Evolutionary conservation across 2,329 filamentous ascomycete genomes (phyloP), one percentile per base, ranked within the genome.

Genomic region (Trichoderma sp.): DNA sequence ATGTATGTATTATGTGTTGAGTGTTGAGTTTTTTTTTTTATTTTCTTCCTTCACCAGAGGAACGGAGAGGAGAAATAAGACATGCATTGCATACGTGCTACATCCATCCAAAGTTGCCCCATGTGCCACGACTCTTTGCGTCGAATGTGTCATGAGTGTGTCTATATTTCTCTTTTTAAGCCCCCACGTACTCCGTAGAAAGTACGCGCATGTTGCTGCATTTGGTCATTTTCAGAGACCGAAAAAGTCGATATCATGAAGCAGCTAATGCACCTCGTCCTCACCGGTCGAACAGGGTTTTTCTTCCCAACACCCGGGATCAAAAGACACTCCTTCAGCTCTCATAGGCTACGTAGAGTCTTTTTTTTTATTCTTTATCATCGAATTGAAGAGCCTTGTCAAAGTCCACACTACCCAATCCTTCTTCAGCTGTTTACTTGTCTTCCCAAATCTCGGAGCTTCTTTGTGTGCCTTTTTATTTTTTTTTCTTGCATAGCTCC

Each of bases 1-100:
- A n/a, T 34, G 24, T n/a, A 7, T 26, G 34, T 14, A n/a, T 58
- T 15, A n/a, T n/a, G 28, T 34, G 32, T 65, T 53, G 39, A 43
- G 28, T 53, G 43, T 21, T 30, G 43, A 65, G 62, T 6, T 11
- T 47, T 47, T 11, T 47, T 47, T 47, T 21, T 21, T 15, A 15
- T 36, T 8, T 47, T n/a, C 43, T 51, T 21, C 18, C 18, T 51
- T 43, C 39, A n/a, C 39, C 39, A 43, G 43, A 21, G 43, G 15
- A 32, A 15, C 15, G 12, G 53, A 58, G 65, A 68, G 53, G 65
- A 68, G 65, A 68, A 57, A 24, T 58, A 57, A 68, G 65, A 68
- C 65, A 68, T 68, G 65, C 65, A 68, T 68, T 58, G 53, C 65
- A 58, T 60, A 32, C 24, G 51, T 39, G 63, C 39, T 36, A 57